Percentiles rank a stretch among this genome's conserved stretches.
These are phyloP conservation scores for Sporisorium iseilematis-ciliati DNA, from an alignment of 1,284 basidiomycete genomes.

Conservation along the genomic window DNA sequence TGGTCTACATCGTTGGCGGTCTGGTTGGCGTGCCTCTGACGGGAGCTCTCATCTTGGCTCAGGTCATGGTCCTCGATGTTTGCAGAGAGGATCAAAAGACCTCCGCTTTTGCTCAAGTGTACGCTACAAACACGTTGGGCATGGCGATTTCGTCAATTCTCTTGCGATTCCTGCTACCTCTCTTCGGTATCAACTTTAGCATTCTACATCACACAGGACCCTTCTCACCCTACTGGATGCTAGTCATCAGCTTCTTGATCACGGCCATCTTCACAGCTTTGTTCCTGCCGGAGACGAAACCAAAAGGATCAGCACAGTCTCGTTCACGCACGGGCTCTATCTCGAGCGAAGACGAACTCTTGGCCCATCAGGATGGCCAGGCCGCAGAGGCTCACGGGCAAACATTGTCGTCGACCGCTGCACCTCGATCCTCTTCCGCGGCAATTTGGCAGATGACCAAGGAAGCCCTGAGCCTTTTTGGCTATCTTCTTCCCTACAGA, in stretches of 20 bases:
- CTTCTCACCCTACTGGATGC: constrained; percentile 39
- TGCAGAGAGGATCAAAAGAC: constrained; percentile 38
- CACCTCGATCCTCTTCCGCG: background rate
- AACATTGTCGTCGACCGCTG: background rate
- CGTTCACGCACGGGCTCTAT: constrained; percentile 14
- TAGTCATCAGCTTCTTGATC: background rate
- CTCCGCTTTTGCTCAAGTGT: constrained; percentile 17
- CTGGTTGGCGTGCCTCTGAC: constrained; percentile 22
- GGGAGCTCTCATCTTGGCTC: constrained; percentile 12
- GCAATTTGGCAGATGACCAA: background rate
- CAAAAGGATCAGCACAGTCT: background rate
- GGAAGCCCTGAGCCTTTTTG: constrained; percentile 20
- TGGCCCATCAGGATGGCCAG: background rate
- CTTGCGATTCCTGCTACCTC: constrained; percentile 19
- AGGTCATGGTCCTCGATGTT: constrained; percentile 43
- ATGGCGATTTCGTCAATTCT: constrained; percentile 21
- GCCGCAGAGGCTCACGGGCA: background rate
- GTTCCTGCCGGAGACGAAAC: constrained; percentile 32
- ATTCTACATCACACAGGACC: constrained; percentile 34
- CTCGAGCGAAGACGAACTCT: constrained; percentile 14
- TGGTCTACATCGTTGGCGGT: background rate
- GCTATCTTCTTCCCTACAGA: constrained; percentile 35
- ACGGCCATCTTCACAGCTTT: constrained; percentile 2
- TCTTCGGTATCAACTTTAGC: constrained; percentile 35
- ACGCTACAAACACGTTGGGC: constrained; percentile 23